Conservation (phyloP, 257 asterid species). For the Solanum rostratum region DNA sequence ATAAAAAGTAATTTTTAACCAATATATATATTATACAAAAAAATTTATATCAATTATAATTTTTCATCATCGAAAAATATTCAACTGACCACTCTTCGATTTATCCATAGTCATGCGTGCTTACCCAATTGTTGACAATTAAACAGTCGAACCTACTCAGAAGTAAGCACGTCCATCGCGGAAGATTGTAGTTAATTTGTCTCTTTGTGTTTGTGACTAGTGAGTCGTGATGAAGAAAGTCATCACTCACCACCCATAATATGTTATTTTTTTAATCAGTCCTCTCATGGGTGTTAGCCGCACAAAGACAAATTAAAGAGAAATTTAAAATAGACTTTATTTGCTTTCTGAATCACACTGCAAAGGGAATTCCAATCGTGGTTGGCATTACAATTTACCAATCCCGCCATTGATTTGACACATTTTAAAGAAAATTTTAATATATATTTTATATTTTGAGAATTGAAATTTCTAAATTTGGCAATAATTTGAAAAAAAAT, state of each 20-base stretch:
- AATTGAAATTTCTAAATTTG: too few relatives aligned
- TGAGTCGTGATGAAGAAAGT: not conserved
- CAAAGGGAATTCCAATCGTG: not conserved
- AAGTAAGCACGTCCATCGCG: not conserved
- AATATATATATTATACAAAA: too few relatives aligned
- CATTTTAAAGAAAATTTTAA: too few relatives aligned
- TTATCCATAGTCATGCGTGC: not conserved
- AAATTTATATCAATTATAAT: too few relatives aligned
- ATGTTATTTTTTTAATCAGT: not conserved
- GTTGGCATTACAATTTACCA: not conserved
- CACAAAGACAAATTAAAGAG: not conserved
- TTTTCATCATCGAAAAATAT: accelerated
- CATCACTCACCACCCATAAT: not conserved
- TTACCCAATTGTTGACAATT: not conserved
- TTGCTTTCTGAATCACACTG: not conserved
- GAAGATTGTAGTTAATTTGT: not conserved
- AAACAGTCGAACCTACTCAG: not conserved
- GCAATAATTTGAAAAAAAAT: too few relatives aligned
- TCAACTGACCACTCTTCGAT: not conserved
- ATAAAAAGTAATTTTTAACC: too few relatives aligned
- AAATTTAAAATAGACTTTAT: not conserved
- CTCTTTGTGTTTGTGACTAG: not conserved
- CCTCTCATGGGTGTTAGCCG: not conserved
- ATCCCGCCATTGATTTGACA: not conserved
- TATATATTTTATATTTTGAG: too few relatives aligned